These are phyloP conservation scores for Phytophthora multivora DNA, from an alignment of 352 stramenopile species.

Conservation along the genomic window DNA sequence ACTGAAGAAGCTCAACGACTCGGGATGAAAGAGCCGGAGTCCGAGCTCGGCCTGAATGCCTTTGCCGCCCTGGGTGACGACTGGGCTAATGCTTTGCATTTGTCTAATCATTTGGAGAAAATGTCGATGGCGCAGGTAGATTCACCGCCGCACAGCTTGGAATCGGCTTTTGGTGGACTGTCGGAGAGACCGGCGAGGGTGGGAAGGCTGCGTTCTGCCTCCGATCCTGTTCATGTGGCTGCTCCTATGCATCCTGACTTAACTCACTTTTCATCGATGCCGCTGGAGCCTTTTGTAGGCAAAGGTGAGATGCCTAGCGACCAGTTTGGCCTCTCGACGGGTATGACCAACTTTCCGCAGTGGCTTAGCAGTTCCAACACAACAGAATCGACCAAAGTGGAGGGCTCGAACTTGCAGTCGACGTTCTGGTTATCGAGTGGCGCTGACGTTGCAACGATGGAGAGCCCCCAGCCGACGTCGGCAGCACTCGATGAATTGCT, in stretches of 20 bases:
- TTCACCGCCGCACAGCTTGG: constrained; percentile 13
- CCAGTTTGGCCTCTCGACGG: background rate
- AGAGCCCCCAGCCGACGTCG: constrained; percentile 22
- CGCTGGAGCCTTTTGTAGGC: background rate
- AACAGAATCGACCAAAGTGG: constrained; percentile 1
- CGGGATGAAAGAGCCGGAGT: constrained; percentile 26
- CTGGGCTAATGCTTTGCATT: constrained; percentile 46
- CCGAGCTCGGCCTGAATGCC: constrained; percentile 23
- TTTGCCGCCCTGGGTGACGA: constrained; percentile 34
- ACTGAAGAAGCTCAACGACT: constrained; percentile 13
- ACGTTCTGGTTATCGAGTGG: constrained; percentile 17
- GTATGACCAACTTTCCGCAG: constrained; percentile 11
- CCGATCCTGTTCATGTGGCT: constrained; percentile 24
- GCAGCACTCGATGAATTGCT: constrained; percentile 41
- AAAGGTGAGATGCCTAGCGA: constrained; percentile 4
- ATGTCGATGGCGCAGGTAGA: constrained; percentile 57
- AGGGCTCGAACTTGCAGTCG: background rate
- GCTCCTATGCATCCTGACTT: constrained; percentile 12
- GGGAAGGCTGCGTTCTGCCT: constrained; percentile 23
- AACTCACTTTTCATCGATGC: constrained; percentile 25
- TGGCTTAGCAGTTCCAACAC: constrained; percentile 6
- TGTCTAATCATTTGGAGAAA: constrained; percentile 69
- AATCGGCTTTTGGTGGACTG: constrained; percentile 9
- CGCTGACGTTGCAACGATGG: background rate
- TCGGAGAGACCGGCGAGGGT: background rate